phyloP scores from a whole-genome alignment of 1,139 yeast genomes.

The Lodderomyces metapsilosis region DNA sequence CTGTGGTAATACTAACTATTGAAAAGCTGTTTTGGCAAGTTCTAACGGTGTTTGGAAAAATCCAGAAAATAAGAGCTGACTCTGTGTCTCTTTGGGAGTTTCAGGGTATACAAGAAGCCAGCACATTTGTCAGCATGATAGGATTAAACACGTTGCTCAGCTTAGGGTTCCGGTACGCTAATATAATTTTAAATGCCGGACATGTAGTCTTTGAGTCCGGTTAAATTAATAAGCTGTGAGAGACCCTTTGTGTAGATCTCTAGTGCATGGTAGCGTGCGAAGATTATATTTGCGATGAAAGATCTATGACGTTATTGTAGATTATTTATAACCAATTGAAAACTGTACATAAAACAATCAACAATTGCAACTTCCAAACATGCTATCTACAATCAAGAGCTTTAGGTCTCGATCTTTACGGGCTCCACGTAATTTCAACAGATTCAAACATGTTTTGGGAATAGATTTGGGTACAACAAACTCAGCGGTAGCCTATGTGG shows the following conservation, averaged over 20 bases:
- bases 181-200: not conserved
- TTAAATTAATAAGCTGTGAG: too few species aligned
- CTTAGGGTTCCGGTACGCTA: not conserved
- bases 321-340: not conserved
- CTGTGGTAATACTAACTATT: not conserved
- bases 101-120: not conserved
- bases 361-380: not conserved
- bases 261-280: not conserved
- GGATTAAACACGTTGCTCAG: constrained; percentile 3
- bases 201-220: not conserved
- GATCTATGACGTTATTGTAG: not conserved
- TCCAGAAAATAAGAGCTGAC: not conserved
- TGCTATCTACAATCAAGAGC: not conserved
- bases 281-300: not conserved
- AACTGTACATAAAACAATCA: too few species aligned
- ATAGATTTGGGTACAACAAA: constrained; percentile 81
- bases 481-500: constrained; percentile 73
- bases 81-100: constrained; percentile 2
- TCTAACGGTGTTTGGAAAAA: not conserved
- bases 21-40: not conserved
- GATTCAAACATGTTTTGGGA: constrained; percentile 53
- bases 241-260: too few species aligned
- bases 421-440: not conserved
- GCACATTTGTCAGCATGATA: constrained; percentile 3
- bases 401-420: not conserved